A percentile compares a stretch with the other conserved stretches of the same genome.
These are phyloP conservation scores for Capsicum chinense DNA, from an alignment of 257 asterid genomes.

Conservation along the genomic window DNA sequence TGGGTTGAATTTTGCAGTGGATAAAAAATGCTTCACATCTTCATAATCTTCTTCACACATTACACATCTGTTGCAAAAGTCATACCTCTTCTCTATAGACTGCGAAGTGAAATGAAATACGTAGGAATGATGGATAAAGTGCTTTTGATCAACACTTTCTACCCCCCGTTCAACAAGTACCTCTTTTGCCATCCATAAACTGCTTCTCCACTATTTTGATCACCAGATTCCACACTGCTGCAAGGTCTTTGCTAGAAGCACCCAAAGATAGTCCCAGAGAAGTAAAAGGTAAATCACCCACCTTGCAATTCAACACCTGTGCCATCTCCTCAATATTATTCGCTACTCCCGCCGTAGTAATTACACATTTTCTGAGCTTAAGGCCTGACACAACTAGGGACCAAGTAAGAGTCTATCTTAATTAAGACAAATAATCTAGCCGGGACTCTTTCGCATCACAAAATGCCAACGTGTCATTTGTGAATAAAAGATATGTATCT, in stretches of 20 bases:
- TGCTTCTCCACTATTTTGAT: not conserved
- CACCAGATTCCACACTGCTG: not conserved
- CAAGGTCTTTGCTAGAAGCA: not conserved
- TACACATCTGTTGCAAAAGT: not conserved
- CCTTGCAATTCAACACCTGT: not conserved
- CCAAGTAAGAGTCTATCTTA: not conserved
- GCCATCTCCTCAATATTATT: not conserved
- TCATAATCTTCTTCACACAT: conserved; percentile 19
- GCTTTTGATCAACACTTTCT: not conserved
- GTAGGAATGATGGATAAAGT: not conserved
- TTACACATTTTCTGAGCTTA: not conserved
- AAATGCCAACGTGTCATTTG: not conserved
- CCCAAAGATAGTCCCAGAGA: not conserved
- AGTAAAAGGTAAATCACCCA: not conserved
- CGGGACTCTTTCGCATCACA: not conserved
- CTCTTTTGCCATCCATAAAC: not conserved
- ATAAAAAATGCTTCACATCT: not conserved
- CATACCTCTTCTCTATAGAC: not conserved
- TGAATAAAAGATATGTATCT: not conserved
- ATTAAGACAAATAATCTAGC: not conserved
- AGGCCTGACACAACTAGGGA: not conserved
- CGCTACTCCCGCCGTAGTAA: not conserved
- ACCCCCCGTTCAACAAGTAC: not conserved
- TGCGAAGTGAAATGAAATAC: not conserved
- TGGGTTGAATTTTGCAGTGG: not conserved